These are phyloP conservation scores for Penicillium brevicompactum DNA, from an alignment of 2,329 filamentous ascomycete species.

Conservation along the genomic window DNA sequence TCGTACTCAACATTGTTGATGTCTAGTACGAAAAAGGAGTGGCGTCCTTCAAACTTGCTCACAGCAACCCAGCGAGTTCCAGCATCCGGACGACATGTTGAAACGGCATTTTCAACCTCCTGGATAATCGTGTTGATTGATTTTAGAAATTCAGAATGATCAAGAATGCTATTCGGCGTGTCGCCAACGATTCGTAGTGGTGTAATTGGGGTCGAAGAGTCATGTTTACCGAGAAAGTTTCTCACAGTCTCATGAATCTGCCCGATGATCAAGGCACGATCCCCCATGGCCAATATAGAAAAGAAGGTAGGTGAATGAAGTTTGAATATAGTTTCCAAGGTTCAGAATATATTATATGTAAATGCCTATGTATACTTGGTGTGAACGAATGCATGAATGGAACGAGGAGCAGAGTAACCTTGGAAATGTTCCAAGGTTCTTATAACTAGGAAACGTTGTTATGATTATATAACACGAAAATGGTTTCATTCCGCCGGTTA, in stretches of 20 bases:
- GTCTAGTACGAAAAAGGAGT: constrained; percentile 19
- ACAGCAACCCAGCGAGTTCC: constrained; percentile 13
- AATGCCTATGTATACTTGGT: too few species aligned
- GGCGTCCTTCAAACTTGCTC: constrained; percentile 8
- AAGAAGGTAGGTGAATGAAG: neutral
- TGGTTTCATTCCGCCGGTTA: too few species aligned
- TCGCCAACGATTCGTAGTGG: constrained; percentile 14
- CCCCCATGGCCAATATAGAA: neutral
- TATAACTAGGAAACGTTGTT: too few species aligned
- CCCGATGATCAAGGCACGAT: neutral
- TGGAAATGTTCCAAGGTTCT: too few species aligned
- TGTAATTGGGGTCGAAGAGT: neutral
- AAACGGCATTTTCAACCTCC: constrained; percentile 2
- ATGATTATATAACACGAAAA: too few species aligned
- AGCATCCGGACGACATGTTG: neutral
- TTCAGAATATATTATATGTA: too few species aligned
- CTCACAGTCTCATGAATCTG: neutral
- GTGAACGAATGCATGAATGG: too few species aligned
- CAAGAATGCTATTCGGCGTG: constrained; percentile 16
- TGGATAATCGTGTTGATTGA: constrained; percentile 15
- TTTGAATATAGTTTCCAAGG: too few species aligned
- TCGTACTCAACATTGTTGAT: constrained; percentile 16
- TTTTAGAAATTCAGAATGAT: constrained; percentile 8
- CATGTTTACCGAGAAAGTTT: neutral
- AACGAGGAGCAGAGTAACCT: too few species aligned